These are phyloP conservation scores for Zygosaccharomyces sapae DNA, from an alignment of 1,139 yeast genomes.

Conservation along the genomic window DNA sequence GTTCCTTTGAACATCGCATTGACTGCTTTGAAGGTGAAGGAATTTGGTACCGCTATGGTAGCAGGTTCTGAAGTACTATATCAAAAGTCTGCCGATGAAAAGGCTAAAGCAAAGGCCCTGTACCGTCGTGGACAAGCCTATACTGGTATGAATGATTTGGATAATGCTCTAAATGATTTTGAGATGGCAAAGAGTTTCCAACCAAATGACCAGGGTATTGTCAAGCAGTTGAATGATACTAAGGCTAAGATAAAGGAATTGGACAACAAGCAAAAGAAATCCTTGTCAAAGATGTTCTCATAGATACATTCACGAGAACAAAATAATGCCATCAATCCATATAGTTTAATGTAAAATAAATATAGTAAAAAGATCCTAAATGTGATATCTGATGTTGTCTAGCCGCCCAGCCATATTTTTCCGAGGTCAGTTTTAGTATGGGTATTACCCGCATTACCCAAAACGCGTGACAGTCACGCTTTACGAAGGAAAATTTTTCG, in stretches of 20 bases:
- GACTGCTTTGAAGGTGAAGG: conserved; percentile 62
- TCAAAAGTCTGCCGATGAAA: conserved; percentile 56
- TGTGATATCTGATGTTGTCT: too few relatives aligned
- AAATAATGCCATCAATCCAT: neutral
- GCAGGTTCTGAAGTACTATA: conserved; percentile 67
- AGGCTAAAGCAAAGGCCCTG: conserved; percentile 74
- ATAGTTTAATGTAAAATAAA: neutral
- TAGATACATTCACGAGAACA: conserved; percentile 6
- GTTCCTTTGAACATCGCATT: conserved; percentile 69
- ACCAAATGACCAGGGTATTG: conserved; percentile 73
- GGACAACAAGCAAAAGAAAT: conserved; percentile 71
- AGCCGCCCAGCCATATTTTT: too few relatives aligned
- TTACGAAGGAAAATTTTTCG: conserved; percentile 8
- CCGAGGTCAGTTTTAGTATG: too few relatives aligned
- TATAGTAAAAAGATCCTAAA: neutral
- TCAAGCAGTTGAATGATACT: conserved; percentile 62
- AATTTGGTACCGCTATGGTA: conserved; percentile 52
- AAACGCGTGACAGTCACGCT: neutral
- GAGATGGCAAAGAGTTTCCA: conserved; percentile 60
- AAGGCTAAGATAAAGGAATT: conserved; percentile 51
- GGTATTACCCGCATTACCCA: conserved; percentile 6
- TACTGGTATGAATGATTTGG: conserved; percentile 61
- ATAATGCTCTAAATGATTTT: conserved; percentile 62
- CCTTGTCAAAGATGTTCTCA: conserved; percentile 77
- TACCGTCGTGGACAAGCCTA: conserved; percentile 83